Conservation (phyloP, 2,329 filamentous ascomycete species). For the Phoma sp. region DNA sequence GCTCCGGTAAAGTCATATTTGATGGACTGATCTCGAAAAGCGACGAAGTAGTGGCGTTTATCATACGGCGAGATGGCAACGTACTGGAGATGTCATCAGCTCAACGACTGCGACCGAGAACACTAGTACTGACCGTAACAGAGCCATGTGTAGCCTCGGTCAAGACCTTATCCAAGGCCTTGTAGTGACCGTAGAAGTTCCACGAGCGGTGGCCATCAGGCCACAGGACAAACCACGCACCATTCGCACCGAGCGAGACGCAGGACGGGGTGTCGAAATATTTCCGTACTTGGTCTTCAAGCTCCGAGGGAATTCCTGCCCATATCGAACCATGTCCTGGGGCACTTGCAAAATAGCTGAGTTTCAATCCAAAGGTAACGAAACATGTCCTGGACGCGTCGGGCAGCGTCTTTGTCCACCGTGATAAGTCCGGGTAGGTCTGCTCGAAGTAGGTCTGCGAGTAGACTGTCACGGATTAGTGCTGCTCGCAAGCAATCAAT, state of each 20-base stretch:
- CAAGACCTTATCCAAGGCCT: conserved; percentile 36
- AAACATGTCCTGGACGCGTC: conserved; percentile 38
- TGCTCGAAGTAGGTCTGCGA: conserved; percentile 40
- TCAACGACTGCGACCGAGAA: neutral
- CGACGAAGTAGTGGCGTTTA: conserved; percentile 43
- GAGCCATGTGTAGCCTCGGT: conserved; percentile 32
- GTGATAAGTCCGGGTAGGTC: conserved; percentile 40
- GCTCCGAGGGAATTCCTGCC: conserved; percentile 41
- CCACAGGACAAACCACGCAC: conserved; percentile 45
- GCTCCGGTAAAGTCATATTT: conserved; percentile 44
- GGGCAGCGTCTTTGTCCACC: conserved; percentile 38
- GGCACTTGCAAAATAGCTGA: conserved; percentile 42
- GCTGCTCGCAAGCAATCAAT: neutral
- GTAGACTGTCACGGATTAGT: conserved; percentile 36
- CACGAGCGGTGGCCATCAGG: conserved; percentile 38
- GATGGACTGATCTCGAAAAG: conserved; percentile 40
- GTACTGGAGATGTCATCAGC: conserved; percentile 26
- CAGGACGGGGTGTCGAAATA: conserved; percentile 39
- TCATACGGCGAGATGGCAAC: conserved; percentile 44
- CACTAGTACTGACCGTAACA: conserved; percentile 33
- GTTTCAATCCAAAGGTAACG: conserved; percentile 41
- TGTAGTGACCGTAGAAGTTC: conserved; percentile 44
- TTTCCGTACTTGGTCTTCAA: conserved; percentile 44
- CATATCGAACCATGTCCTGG: conserved; percentile 43
- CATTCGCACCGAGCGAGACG: conserved; percentile 37